A percentile compares a stretch with the other conserved stretches of the same genome.
phyloP scores from a whole-genome alignment of 495 filamentous ascomycete species.

The Chaetomidium leptoderma region DNA sequence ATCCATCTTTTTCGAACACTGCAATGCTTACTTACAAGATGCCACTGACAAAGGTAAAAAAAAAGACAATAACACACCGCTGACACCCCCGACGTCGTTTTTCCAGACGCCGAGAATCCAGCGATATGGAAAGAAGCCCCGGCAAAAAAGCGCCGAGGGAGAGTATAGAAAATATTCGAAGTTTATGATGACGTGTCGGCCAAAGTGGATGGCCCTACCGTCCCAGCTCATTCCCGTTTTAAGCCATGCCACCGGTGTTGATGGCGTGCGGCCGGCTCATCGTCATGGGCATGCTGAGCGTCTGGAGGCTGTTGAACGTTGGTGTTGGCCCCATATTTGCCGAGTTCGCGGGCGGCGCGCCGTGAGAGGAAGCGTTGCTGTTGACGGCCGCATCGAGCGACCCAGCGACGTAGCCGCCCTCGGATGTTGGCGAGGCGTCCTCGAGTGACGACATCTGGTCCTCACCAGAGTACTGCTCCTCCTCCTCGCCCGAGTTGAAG shows the following conservation, averaged over 20 bases:
- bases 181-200: too few species aligned
- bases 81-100: not conserved
- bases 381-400: constrained; percentile 42
- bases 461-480: constrained; percentile 63
- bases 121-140: not conserved
- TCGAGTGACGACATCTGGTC: constrained; percentile 72
- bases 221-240: not conserved
- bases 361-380: constrained; percentile 25
- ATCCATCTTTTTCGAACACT: constrained; percentile 14
- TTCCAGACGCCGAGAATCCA: not conserved
- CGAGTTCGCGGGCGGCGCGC: constrained; percentile 30
- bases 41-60: constrained; percentile 3
- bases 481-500: constrained; percentile 68
- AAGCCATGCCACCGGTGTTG: constrained; percentile 43
- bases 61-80: not conserved
- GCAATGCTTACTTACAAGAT: constrained; percentile 4
- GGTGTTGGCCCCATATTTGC: constrained; percentile 32
- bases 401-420: constrained; percentile 47
- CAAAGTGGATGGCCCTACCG: not conserved
- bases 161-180: too few species aligned
- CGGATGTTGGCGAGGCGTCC: constrained; percentile 66
- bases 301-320: constrained; percentile 49
- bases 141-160: too few species aligned
- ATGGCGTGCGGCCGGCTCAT: constrained; percentile 49
- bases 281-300: constrained; percentile 54